Base-by-base conservation (phyloP, 2,329 filamentous ascomycete species). In the Cercospora sesami region DNA sequence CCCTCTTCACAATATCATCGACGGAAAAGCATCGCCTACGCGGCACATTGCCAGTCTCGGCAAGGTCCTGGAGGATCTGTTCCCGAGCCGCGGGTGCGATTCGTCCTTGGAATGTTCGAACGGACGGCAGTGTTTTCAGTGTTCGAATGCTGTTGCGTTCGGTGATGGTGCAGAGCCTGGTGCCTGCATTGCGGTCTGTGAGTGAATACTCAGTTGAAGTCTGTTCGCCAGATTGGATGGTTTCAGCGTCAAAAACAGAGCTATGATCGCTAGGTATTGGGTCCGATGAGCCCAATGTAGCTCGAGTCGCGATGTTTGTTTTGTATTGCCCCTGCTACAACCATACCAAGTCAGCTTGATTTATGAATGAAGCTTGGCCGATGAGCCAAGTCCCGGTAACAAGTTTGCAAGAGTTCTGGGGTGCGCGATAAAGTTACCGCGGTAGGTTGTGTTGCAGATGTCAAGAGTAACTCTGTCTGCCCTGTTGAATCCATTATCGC, bases 101-200 rank as follows among this genome's bases (percentile, higher is more conserved):
- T 5, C 69, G 68, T 18, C 69, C 64, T 48, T 71, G 69, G 7
- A 71, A 73, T 2, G 75, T 73, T 31, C 60, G 62, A 8, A 70
- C 69, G 5, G 79, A 79, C 10, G 71, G 71, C 51, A 74, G 69
- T 8, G 80, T 79, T 55, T 76, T 75, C 26, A 83, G 74, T 9
- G 80, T 82, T 12, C 79, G 79, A 55, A 77, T 74, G 14, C 81
- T 83, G 67, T 74, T 75, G 61, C 79, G 80, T 72, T 83, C 81
- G 45, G 79, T 72, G 67, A 83, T 83, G 14, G 80, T 81, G 30
- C 78, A 79, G n/a, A 83, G 78, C 12, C 79, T 79, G 39, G 74
- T 78, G 63, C 78, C 79, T 70, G 78, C 76, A 39, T 73, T 72
- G 36, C 71, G 64, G 63, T 77, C 74, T 70, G 55, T 57, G 48